phyloP scores from a whole-genome alignment of 371 early-diverging fungal species.

The Rhizopus arrhizus region DNA sequence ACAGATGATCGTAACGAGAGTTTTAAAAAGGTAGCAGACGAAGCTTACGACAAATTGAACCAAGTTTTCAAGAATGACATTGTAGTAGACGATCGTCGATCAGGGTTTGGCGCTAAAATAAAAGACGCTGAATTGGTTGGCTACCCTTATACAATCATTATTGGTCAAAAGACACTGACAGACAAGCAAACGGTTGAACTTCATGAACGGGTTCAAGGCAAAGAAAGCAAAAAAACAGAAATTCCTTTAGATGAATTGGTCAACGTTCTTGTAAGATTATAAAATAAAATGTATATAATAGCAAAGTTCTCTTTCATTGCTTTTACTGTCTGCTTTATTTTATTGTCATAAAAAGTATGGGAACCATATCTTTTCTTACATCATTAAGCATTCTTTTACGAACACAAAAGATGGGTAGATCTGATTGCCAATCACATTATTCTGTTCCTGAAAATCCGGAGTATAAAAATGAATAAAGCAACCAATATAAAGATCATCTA shows the following conservation, averaged over 20 bases:
- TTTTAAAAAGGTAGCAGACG: slow-evolving; percentile 38
- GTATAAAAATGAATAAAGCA: no score
- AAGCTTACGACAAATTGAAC: slow-evolving; percentile 47
- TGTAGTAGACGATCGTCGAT: slow-evolving; percentile 65
- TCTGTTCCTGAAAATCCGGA: no score
- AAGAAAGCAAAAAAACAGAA: slow-evolving; percentile 28
- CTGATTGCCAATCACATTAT: no score
- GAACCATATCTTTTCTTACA: no score
- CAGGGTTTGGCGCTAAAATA: slow-evolving; percentile 71
- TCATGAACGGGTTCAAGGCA: slow-evolving; percentile 54
- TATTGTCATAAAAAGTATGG: no score
- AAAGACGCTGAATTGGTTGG: slow-evolving; percentile 76
- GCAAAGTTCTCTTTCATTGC: not conserved
- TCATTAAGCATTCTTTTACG: no score
- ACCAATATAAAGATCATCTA: no score
- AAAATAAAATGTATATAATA: slow-evolving; percentile 3
- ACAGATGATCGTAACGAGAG: slow-evolving; percentile 52
- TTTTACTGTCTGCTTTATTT: not conserved
- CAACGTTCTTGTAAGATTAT: not conserved
- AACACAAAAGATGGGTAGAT: no score
- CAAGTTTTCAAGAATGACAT: slow-evolving; percentile 33
- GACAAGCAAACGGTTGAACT: slow-evolving; percentile 59
- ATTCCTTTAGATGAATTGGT: slow-evolving; percentile 2
- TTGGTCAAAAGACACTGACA: slow-evolving; percentile 62
- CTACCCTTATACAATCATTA: slow-evolving; percentile 67